These are phyloP conservation scores for Bipolaris sorokiniana DNA, from an alignment of 2,329 filamentous ascomycete species.

Conservation along the genomic window DNA sequence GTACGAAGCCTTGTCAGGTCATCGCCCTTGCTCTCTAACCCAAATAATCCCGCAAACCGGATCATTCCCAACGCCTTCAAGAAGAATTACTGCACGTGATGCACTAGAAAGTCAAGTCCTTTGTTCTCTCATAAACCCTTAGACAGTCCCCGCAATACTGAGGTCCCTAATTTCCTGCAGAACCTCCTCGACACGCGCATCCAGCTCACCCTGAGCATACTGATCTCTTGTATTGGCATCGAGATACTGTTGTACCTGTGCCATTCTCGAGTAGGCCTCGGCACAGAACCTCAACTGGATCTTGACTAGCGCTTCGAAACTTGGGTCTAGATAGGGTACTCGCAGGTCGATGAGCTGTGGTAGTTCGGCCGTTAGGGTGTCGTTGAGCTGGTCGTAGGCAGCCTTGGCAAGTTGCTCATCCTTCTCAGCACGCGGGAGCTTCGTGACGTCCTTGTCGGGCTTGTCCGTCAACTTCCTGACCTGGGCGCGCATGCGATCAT, in stretches of 20 bases:
- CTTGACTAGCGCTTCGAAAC: conserved; percentile 97
- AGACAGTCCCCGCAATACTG: conserved; percentile 82
- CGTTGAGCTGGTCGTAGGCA: conserved; percentile 95
- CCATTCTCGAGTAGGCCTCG: conserved; percentile 96
- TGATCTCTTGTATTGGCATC: conserved; percentile 95
- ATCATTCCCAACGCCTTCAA: conserved; percentile 7
- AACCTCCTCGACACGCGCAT: conserved; percentile 91
- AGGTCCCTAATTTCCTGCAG: conserved; percentile 95
- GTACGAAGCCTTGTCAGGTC: background rate
- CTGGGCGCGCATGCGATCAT: conserved; percentile 92
- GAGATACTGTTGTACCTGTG: conserved; percentile 97
- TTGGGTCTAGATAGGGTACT: conserved; percentile 95
- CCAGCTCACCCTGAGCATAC: conserved; percentile 91
- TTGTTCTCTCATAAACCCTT: background rate
- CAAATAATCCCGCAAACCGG: conserved; percentile 5
- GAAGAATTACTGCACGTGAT: conserved; percentile 1
- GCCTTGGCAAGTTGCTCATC: conserved; percentile 93
- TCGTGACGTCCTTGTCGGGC: conserved; percentile 97
- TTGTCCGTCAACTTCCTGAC: conserved; percentile 98
- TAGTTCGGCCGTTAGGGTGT: conserved; percentile 89
- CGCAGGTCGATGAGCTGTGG: conserved; percentile 96
- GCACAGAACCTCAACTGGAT: conserved; percentile 98
- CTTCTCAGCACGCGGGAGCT: conserved; percentile 93
- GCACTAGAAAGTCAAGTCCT: background rate
- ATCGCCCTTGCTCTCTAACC: background rate